These are phyloP conservation scores for Neurospora sp. DNA, from an alignment of 495 filamentous ascomycete genomes.

Conservation along the genomic window DNA sequence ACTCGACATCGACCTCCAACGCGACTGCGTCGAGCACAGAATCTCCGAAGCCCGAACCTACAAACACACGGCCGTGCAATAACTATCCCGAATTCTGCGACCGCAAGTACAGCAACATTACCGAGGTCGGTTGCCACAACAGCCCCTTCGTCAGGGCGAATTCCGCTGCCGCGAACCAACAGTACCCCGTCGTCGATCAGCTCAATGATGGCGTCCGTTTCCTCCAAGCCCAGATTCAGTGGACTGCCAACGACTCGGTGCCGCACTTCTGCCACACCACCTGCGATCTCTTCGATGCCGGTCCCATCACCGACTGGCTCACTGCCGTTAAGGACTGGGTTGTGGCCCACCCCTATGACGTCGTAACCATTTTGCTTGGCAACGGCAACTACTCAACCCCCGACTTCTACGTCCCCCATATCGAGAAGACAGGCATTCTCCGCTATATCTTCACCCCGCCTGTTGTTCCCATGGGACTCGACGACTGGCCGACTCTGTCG, in stretches of 20 bases:
- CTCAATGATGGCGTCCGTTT: slow-evolving; percentile 83
- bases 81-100: slow-evolving; percentile 73
- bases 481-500: slow-evolving; percentile 77
- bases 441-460: slow-evolving; percentile 63
- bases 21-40: slow-evolving; percentile 24
- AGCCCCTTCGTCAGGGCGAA: slow-evolving; percentile 66
- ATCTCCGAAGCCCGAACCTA: slow-evolving; percentile 34
- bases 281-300: slow-evolving; percentile 71
- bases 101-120: slow-evolving; percentile 81
- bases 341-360: slow-evolving; percentile 66
- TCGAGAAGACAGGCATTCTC: slow-evolving; percentile 58
- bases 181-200: slow-evolving; percentile 56
- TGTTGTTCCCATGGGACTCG: slow-evolving; percentile 53
- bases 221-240: slow-evolving; percentile 72
- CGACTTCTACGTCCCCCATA: slow-evolving; percentile 31
- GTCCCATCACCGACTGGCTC: slow-evolving; percentile 67
- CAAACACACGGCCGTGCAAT: slow-evolving; percentile 76
- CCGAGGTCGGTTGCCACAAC: slow-evolving; percentile 77
- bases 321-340: slow-evolving; percentile 63
- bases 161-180: slow-evolving; percentile 72
- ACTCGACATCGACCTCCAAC: slow-evolving; percentile 21
- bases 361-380: slow-evolving; percentile 81
- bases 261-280: slow-evolving; percentile 66
- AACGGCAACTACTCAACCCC: slow-evolving; percentile 60
- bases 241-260: slow-evolving; percentile 27